phyloP scores from a whole-genome alignment of 1,139 yeast species.

The Diutina sp. region DNA sequence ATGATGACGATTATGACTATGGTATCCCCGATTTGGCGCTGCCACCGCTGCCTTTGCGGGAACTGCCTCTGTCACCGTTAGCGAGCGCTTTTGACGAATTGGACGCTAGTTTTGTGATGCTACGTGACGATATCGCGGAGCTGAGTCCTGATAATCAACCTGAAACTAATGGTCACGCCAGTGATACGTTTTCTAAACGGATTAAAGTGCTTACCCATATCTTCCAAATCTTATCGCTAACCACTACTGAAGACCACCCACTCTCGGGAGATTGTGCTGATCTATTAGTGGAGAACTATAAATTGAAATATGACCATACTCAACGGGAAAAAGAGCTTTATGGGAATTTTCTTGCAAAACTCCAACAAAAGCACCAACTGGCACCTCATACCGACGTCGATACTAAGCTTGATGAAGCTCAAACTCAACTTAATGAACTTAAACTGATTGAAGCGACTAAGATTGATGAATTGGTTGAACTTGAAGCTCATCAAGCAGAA shows the following conservation, averaged over 20 bases:
- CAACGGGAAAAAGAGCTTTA: slow-evolving; percentile 74
- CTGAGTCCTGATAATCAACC: neutral
- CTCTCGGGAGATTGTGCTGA: slow-evolving; percentile 80
- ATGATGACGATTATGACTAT: neutral
- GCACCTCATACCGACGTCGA: slow-evolving; percentile 10
- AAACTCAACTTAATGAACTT: slow-evolving; percentile 27
- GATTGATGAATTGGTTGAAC: slow-evolving; percentile 27
- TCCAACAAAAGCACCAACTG: slow-evolving; percentile 31
- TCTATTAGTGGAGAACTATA: slow-evolving; percentile 51
- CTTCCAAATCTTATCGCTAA: slow-evolving; percentile 38
- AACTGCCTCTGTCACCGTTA: neutral
- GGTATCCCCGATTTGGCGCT: neutral
- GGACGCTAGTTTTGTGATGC: neutral
- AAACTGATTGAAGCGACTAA: slow-evolving; percentile 20
- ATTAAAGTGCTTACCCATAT: slow-evolving; percentile 56
- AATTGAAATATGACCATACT: slow-evolving; percentile 58
- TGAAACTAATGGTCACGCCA: slow-evolving; percentile 3
- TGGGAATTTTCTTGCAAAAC: slow-evolving; percentile 53
- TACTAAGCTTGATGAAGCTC: slow-evolving; percentile 16
- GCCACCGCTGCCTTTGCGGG: neutral
- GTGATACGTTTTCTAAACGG: slow-evolving; percentile 7
- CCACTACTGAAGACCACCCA: slow-evolving; percentile 77
- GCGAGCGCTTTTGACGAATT: neutral
- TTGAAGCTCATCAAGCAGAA: slow-evolving; percentile 29
- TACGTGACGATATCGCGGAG: neutral